These are phyloP conservation scores for Esteya vermicola DNA, from an alignment of 2,329 filamentous ascomycete genomes.

Conservation along the genomic window DNA sequence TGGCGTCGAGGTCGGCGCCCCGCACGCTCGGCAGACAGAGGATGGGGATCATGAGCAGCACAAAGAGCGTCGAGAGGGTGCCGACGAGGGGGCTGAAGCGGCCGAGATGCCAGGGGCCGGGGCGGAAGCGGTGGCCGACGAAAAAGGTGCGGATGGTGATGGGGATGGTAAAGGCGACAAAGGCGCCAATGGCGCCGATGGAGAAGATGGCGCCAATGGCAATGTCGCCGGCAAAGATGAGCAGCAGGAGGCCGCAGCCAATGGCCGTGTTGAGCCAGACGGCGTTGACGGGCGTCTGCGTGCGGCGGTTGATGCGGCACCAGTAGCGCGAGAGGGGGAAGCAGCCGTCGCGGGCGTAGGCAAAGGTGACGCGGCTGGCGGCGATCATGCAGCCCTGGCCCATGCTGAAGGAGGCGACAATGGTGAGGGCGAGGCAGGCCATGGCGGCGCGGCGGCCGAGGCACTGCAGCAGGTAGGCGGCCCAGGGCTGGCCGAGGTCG, in stretches of 20 bases:
- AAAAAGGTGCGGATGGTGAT: slow-evolving; percentile 45
- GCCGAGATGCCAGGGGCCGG: slow-evolving; percentile 56
- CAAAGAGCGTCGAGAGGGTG: slow-evolving; percentile 40
- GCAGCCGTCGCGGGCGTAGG: slow-evolving; percentile 58
- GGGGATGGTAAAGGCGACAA: slow-evolving; percentile 44
- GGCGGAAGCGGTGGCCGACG: slow-evolving; percentile 48
- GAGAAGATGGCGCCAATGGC: slow-evolving; percentile 56
- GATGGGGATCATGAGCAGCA: slow-evolving; percentile 52
- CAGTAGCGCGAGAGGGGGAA: slow-evolving; percentile 47
- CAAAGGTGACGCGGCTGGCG: slow-evolving; percentile 53
- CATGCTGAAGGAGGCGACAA: slow-evolving; percentile 57
- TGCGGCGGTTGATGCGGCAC: slow-evolving; percentile 44
- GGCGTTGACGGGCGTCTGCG: slow-evolving; percentile 54
- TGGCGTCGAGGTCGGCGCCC: slow-evolving; percentile 34
- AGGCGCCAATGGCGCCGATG: slow-evolving; percentile 55
- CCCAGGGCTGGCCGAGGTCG: slow-evolving; percentile 55
- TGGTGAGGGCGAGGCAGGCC: slow-evolving; percentile 49
- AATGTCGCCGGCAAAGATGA: slow-evolving; percentile 49
- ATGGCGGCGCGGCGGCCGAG: slow-evolving; percentile 45
- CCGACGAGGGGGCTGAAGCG: slow-evolving; percentile 43
- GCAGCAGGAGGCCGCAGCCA: slow-evolving; percentile 43
- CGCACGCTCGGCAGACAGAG: slow-evolving; percentile 48
- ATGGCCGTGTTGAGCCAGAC: slow-evolving; percentile 52
- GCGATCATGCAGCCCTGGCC: slow-evolving; percentile 59
- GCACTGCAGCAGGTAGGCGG: slow-evolving; percentile 53